Evolutionary conservation across 441 rosid species (phyloP), one percentile per base, ranked within the genome.

Genomic region (Gossypium schwendimanii): DNA sequence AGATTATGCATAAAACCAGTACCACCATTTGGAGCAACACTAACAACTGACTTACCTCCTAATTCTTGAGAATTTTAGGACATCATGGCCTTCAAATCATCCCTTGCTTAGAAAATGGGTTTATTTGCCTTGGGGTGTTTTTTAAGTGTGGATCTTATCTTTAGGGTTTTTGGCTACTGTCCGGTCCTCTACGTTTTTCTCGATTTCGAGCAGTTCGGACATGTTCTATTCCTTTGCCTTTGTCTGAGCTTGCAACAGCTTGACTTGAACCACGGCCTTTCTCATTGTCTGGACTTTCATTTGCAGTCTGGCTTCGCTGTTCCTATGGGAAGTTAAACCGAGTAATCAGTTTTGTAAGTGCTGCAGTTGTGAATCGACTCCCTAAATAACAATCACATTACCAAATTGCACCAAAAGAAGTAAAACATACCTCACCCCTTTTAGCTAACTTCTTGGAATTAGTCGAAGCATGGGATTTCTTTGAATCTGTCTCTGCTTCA

Each of bases 271-370:
- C 33, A 65, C 73, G 73, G 66, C 85, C 82, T 80, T 83, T 88
- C 77, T 89, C 94, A 77, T 80, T 70, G 79, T 78, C 85, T 74
- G 75, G 86, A 75, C 88, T 86, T 75, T 94, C 97, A 73, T 75
- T 82, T 0, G 90, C 85, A 17, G 86, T 85, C 80, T 86, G 95
- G 80, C 81, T 82, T 0, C 97, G 92, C 63, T 87, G 86, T 80
- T 94, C 98, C 87, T 92, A 92, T 63, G 91, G 83, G 80, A 90
- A 88, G 86, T 87, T 88, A 70, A 91, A 89, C 54, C 97, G 80
- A 71, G 82, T 85, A 66, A 93, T 85, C 84, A 92, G 79, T 85
- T 88, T 90, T 49, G 94, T 80, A 72, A 92, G 75, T 44, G 96
- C 93, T 36, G 88, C 85, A 72, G 91, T 36, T 54, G 92, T 63